Conservation (phyloP, 2,329 filamentous ascomycete species). For the Emericellopsis cladophorae region DNA sequence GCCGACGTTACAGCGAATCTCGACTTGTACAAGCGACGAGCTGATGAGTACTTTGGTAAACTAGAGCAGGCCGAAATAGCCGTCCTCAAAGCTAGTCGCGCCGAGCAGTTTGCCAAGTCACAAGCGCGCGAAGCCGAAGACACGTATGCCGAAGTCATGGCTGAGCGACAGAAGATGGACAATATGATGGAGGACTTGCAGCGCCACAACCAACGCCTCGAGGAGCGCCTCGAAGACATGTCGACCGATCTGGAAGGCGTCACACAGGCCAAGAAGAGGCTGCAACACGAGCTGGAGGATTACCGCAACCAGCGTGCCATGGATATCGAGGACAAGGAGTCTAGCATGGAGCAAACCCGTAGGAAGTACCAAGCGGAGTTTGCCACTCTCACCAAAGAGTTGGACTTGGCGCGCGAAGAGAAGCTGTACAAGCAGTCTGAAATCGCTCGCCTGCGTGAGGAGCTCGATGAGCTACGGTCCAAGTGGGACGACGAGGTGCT, state of each 20-base stretch:
- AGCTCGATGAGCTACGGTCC: conserved; percentile 83
- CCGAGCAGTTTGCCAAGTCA: conserved; percentile 86
- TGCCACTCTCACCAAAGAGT: conserved; percentile 75
- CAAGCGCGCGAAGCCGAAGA: conserved; percentile 89
- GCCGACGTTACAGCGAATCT: conserved; percentile 76
- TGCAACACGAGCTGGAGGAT: conserved; percentile 95
- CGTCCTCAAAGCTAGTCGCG: conserved; percentile 80
- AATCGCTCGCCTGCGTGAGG: conserved; percentile 80
- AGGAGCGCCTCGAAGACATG: conserved; percentile 84
- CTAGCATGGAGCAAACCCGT: conserved; percentile 88
- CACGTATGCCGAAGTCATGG: conserved; percentile 77
- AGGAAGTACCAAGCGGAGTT: conserved; percentile 97
- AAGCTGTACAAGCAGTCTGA: conserved; percentile 75
- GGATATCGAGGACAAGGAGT: conserved; percentile 94
- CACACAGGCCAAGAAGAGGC: conserved; percentile 78
- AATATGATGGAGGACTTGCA: conserved; percentile 78
- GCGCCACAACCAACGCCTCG: conserved; percentile 75
- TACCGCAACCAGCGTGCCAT: conserved; percentile 91
- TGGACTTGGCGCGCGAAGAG: conserved; percentile 88
- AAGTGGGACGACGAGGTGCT: conserved; percentile 99
- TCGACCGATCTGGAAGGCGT: conserved; percentile 80
- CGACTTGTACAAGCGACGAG: conserved; percentile 77
- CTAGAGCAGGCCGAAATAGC: conserved; percentile 94
- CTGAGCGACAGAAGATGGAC: conserved; percentile 86
- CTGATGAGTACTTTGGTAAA: conserved; percentile 95